Evolutionary conservation across 345 rosid species (phyloP).

Genomic region (Euclidium syriacum): DNA sequence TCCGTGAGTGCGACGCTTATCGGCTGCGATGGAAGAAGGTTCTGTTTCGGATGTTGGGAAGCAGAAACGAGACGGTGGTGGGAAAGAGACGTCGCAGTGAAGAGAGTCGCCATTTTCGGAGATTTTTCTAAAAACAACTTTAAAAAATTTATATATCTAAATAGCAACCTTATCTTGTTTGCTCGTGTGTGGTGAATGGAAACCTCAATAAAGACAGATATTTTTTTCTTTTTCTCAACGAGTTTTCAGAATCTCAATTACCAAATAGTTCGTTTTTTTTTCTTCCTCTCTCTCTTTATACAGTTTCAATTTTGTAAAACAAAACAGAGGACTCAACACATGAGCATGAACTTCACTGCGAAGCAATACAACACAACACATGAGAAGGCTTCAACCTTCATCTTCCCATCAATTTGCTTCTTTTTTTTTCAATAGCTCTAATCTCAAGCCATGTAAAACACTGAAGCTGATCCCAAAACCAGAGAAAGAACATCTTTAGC

Average conservation of each 20-base stretch:
- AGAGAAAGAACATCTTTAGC: neutral
- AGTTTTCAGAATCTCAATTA: neutral
- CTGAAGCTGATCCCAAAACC: constrained; percentile 8
- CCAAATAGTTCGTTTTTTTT: neutral
- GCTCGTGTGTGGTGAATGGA: neutral
- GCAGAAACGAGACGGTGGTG: constrained; percentile 34
- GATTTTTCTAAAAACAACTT: neutral
- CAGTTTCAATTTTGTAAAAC: constrained; percentile 22
- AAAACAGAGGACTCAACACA: constrained; percentile 14
- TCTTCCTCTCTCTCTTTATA: neutral
- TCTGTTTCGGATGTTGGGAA: constrained; percentile 35
- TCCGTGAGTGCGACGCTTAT: neutral
- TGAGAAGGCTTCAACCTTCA: neutral
- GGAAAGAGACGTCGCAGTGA: constrained; percentile 18
- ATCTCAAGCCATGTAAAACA: constrained; percentile 2
- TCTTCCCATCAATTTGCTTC: neutral
- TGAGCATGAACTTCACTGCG: constrained; percentile 12
- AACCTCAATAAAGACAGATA: neutral
- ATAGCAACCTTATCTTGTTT: constrained; percentile 25
- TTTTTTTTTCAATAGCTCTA: neutral
- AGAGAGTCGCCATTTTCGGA: constrained; percentile 26
- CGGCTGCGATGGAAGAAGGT: constrained; percentile 6
- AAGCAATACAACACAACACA: neutral
- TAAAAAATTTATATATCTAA: neutral
- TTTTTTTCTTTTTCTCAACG: neutral